Evolutionary conservation across 495 filamentous ascomycete genomes (phyloP).

Genomic region (Hypomontagnella monticulosa): DNA sequence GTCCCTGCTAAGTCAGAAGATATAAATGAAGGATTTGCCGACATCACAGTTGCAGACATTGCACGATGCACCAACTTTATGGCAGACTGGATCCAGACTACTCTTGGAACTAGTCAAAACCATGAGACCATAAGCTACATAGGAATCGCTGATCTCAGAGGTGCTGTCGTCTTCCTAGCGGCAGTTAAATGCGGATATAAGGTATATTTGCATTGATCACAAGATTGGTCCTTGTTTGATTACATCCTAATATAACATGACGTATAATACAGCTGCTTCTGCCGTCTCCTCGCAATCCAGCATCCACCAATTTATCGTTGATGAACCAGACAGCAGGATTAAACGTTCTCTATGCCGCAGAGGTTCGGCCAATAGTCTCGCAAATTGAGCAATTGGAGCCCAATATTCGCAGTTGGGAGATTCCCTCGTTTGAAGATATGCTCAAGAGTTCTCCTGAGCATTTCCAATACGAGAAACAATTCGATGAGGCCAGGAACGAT

Average conservation of each 20-base stretch:
- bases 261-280: constrained; percentile 44
- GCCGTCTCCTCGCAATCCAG: constrained; percentile 45
- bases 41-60: constrained; percentile 29
- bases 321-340: constrained; percentile 35
- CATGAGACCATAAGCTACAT: constrained; percentile 54
- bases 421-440: too few species aligned
- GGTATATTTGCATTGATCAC: constrained; percentile 29
- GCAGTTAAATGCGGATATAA: constrained; percentile 61
- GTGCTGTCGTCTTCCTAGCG: constrained; percentile 51
- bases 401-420: too few species aligned
- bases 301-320: constrained; percentile 34
- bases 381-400: too few species aligned
- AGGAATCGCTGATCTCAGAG: constrained; percentile 56
- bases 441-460: too few species aligned
- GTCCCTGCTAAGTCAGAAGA: constrained; percentile 45
- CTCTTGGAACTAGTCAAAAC: constrained; percentile 42
- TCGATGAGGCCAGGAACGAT: too few species aligned
- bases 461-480: too few species aligned
- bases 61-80: constrained; percentile 33
- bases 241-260: too few species aligned
- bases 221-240: not conserved
- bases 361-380: too few species aligned
- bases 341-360: constrained; percentile 24
- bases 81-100: constrained; percentile 48
- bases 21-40: constrained; percentile 26